These are phyloP conservation scores for Penicillium nordicum DNA, from an alignment of 2,329 filamentous ascomycete genomes.

Conservation along the genomic window DNA sequence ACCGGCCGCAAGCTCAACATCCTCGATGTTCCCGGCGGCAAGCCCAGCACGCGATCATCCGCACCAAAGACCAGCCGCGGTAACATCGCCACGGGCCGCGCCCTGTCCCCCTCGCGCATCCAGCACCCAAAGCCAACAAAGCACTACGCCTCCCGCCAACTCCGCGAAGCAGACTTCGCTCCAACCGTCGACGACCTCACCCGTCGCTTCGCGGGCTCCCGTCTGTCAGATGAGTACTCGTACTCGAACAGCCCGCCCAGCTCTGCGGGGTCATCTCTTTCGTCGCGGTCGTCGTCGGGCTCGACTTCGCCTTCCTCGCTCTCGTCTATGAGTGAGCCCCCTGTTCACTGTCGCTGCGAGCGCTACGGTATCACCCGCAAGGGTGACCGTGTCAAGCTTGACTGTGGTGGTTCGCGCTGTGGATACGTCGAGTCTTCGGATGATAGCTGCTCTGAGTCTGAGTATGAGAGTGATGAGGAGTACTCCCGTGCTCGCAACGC, in stretches of 20 bases:
- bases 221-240: constrained; percentile 67
- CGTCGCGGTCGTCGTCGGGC: constrained; percentile 66
- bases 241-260: constrained; percentile 72
- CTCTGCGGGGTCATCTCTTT: constrained; percentile 63
- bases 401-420: constrained; percentile 87
- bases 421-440: constrained; percentile 52
- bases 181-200: constrained; percentile 76
- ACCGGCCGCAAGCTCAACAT: constrained; percentile 97
- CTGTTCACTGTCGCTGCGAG: constrained; percentile 78
- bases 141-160: constrained; percentile 80
- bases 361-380: constrained; percentile 94
- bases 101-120: constrained; percentile 84
- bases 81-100: constrained; percentile 83
- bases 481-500: constrained; percentile 36
- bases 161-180: constrained; percentile 78
- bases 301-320: constrained; percentile 51
- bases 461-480: constrained; percentile 37
- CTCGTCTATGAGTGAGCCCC: constrained; percentile 65
- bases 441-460: constrained; percentile 7
- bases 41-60: constrained; percentile 35
- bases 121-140: constrained; percentile 84
- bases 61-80: constrained; percentile 41
- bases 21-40: constrained; percentile 75
- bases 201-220: constrained; percentile 68
- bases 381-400: constrained; percentile 90